Evolutionary conservation across 441 rosid species (phyloP).

Genomic region (Mallotus japonicus): DNA sequence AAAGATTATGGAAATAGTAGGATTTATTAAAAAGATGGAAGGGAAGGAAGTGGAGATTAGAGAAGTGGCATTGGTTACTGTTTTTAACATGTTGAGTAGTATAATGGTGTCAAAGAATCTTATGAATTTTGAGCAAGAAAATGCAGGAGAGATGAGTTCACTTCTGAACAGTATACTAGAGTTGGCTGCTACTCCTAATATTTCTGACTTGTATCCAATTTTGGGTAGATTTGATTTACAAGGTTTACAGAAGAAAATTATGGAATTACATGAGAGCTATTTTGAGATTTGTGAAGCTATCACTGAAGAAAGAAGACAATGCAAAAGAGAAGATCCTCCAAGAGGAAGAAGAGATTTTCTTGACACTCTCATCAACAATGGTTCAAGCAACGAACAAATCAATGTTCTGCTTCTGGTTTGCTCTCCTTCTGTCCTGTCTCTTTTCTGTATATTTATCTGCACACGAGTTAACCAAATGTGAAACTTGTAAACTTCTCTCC

Average conservation of each 20-base stretch:
- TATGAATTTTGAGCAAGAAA: constrained; percentile 28
- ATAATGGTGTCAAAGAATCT: constrained; percentile 38
- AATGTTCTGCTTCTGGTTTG: constrained; percentile 34
- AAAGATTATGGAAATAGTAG: constrained; percentile 32
- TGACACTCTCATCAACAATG: constrained; percentile 29
- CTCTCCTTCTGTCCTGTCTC: neutral
- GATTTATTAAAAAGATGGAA: constrained; percentile 29
- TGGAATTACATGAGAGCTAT: constrained; percentile 22
- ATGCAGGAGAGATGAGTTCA: constrained; percentile 22
- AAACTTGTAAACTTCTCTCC: neutral
- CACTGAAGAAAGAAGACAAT: constrained; percentile 28
- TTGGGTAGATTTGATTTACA: constrained; percentile 37
- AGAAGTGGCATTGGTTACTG: constrained; percentile 29
- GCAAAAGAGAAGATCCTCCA: constrained; percentile 3
- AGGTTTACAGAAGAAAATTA: constrained; percentile 32
- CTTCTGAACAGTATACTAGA: constrained; percentile 27
- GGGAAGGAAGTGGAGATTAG: constrained; percentile 34
- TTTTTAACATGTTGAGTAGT: constrained; percentile 33
- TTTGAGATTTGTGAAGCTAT: constrained; percentile 22
- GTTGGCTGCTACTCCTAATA: constrained; percentile 33
- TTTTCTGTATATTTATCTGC: too few species aligned
- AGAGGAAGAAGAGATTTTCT: constrained; percentile 24
- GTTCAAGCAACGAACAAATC: constrained; percentile 37
- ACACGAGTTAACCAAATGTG: neutral
- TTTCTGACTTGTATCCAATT: constrained; percentile 39